Conservation (phyloP, 2,329 filamentous ascomycete genomes). For the Aspergillus glaucus region DNA sequence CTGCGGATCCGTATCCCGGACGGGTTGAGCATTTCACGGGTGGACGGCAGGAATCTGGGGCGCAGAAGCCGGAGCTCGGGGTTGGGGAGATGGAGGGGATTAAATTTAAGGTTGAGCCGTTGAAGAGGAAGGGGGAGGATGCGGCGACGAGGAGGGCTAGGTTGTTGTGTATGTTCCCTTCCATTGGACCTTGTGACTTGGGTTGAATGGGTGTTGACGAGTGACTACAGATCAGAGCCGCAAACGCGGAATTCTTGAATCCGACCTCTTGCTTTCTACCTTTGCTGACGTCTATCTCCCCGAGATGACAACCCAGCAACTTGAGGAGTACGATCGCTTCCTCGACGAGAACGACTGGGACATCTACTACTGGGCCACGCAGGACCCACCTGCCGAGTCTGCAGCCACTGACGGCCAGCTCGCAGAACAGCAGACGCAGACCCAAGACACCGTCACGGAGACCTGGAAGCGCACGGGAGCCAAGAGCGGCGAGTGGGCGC, state of each 20-base stretch:
- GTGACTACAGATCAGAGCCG: constrained; percentile 74
- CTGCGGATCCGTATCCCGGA: constrained; percentile 55
- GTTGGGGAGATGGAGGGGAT: constrained; percentile 85
- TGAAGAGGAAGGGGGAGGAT: constrained; percentile 78
- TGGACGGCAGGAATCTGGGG: constrained; percentile 50
- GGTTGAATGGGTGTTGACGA: constrained; percentile 4
- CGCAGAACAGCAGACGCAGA: constrained; percentile 16
- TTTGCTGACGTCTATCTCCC: constrained; percentile 77
- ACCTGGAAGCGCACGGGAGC: constrained; percentile 48
- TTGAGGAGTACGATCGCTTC: constrained; percentile 82
- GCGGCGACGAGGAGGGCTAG: constrained; percentile 79
- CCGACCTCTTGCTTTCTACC: constrained; percentile 90
- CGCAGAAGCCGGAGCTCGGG: constrained; percentile 59
- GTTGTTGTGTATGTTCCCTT: constrained; percentile 54
- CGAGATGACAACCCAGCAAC: constrained; percentile 64
- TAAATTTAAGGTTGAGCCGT: constrained; percentile 81
- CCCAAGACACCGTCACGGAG: constrained; percentile 34
- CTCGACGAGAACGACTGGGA: constrained; percentile 99
- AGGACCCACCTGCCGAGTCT: constrained; percentile 52
- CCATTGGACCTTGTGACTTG: background rate
- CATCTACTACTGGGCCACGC: constrained; percentile 99
- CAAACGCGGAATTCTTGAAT: constrained; percentile 92
- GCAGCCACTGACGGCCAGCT: constrained; percentile 14
- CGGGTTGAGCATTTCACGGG: constrained; percentile 62
- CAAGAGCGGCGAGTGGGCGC: constrained; percentile 79